These are phyloP conservation scores for Porpolomopsis calyptriformis DNA, from an alignment of 768 basidiomycete genomes.

Conservation along the genomic window DNA sequence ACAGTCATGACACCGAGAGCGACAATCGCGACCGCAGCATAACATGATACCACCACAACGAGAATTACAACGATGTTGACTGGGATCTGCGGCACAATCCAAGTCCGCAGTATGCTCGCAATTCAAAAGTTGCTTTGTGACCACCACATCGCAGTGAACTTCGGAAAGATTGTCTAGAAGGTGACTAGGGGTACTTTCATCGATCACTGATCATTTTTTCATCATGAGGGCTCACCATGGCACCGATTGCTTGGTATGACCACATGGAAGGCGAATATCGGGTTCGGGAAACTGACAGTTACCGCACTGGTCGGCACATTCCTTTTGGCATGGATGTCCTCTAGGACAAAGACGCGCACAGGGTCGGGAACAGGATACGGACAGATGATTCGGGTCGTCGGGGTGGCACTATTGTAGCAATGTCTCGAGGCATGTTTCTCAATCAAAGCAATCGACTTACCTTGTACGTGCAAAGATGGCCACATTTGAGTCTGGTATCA, in stretches of 20 bases:
- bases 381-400: constrained; percentile 44
- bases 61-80: constrained; percentile 26
- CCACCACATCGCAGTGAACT: constrained; percentile 32
- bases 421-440: neutral
- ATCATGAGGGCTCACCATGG: constrained; percentile 34
- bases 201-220: too few species aligned
- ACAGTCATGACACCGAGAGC: constrained; percentile 38
- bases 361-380: constrained; percentile 34
- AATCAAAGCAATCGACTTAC: constrained; percentile 20
- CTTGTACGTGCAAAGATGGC: constrained; percentile 55
- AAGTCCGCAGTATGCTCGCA: constrained; percentile 47
- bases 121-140: constrained; percentile 33
- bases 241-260: constrained; percentile 34
- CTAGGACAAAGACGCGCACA: constrained; percentile 45
- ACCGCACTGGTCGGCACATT: constrained; percentile 44
- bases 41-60: constrained; percentile 34
- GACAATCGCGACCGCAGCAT: constrained; percentile 47
- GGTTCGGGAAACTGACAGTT: constrained; percentile 38
- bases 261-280: constrained; percentile 45
- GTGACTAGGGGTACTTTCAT: constrained; percentile 25
- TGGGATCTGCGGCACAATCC: constrained; percentile 37
- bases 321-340: constrained; percentile 46
- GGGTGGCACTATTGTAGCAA: constrained; percentile 40
- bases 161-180: constrained; percentile 33
- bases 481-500: constrained; percentile 41